Conservation (phyloP, 106 monocot species). For the Acorus gramineus region DNA sequence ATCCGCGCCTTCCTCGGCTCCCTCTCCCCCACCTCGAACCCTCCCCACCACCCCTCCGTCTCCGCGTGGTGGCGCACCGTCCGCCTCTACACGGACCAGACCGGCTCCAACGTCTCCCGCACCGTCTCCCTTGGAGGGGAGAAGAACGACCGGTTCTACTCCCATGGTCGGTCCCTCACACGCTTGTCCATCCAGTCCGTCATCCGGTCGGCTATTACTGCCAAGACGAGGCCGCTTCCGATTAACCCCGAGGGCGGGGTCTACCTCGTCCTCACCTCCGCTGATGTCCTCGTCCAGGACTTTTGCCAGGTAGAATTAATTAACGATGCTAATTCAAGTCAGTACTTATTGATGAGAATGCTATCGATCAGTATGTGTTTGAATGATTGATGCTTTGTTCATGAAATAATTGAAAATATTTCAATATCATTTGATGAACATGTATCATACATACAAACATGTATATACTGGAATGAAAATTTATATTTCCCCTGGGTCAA, state of each 20-base stretch:
- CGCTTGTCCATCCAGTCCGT: conserved; percentile 19
- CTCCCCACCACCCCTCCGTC: conserved; percentile 11
- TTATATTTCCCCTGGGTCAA: too few species aligned
- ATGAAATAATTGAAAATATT: too few species aligned
- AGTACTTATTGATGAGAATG: too few species aligned
- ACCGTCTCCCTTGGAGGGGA: conserved; percentile 12
- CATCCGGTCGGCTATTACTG: conserved; percentile 16
- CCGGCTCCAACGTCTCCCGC: conserved; percentile 11
- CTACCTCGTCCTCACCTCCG: conserved; percentile 24
- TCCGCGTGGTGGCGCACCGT: conserved; percentile 28
- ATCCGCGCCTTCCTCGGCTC: conserved; percentile 25
- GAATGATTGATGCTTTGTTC: too few species aligned
- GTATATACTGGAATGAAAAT: too few species aligned
- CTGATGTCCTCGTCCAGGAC: conserved; percentile 21
- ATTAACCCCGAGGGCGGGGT: conserved; percentile 18
- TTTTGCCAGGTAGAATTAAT: conserved; percentile 14
- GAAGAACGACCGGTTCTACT: conserved; percentile 15
- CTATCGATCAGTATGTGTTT: too few species aligned
- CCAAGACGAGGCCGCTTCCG: conserved; percentile 9
- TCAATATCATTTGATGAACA: too few species aligned
- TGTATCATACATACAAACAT: too few species aligned
- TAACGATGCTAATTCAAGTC: too few species aligned
- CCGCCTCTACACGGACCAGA: conserved; percentile 29
- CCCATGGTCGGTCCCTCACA: conserved; percentile 16
- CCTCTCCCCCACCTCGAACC: conserved; percentile 9